A percentile compares a stretch with the other conserved stretches of the same genome.
Conservation (phyloP, 805 yeast species). For the Danielia oregonensis region DNA sequence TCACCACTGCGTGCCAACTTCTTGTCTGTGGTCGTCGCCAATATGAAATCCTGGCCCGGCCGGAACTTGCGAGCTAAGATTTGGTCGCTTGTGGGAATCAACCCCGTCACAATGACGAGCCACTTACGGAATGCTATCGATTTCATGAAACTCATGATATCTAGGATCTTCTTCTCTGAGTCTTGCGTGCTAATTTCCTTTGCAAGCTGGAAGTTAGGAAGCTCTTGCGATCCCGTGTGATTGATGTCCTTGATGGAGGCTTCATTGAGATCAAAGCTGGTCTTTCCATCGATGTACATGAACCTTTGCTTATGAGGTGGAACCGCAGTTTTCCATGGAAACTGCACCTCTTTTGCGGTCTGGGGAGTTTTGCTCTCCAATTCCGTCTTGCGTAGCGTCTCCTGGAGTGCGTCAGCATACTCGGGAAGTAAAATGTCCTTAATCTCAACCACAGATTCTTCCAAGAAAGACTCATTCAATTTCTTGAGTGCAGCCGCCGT, state of each 20-base stretch:
- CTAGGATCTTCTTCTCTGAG: conserved; percentile 43
- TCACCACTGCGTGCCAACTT: conserved; percentile 33
- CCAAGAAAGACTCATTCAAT: conserved; percentile 52
- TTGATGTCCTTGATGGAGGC: conserved; percentile 26
- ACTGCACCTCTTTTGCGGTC: conserved; percentile 47
- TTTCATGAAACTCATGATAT: conserved; percentile 55
- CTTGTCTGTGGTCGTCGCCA: conserved; percentile 67
- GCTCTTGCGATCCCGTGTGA: conserved; percentile 45
- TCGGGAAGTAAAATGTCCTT: conserved; percentile 57
- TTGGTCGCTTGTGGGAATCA: conserved; percentile 62
- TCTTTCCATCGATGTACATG: conserved; percentile 71
- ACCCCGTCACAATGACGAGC: conserved; percentile 57
- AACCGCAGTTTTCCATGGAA: conserved; percentile 86
- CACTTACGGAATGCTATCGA: conserved; percentile 66
- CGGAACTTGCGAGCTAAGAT: conserved; percentile 80
- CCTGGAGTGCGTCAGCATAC: conserved; percentile 45
- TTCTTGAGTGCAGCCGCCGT: conserved; percentile 25
- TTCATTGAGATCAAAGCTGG: conserved; percentile 31
- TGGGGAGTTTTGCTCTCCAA: conserved; percentile 60
- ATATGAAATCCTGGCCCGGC: conserved; percentile 90
- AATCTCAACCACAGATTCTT: conserved; percentile 69
- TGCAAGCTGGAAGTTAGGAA: conserved; percentile 51
- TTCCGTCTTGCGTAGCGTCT: conserved; percentile 52
- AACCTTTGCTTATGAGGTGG: conserved; percentile 94
- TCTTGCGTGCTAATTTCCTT: conserved; percentile 14